Conservation (phyloP, 2,329 filamentous ascomycete species). For the Colletotrichum somersetense region DNA sequence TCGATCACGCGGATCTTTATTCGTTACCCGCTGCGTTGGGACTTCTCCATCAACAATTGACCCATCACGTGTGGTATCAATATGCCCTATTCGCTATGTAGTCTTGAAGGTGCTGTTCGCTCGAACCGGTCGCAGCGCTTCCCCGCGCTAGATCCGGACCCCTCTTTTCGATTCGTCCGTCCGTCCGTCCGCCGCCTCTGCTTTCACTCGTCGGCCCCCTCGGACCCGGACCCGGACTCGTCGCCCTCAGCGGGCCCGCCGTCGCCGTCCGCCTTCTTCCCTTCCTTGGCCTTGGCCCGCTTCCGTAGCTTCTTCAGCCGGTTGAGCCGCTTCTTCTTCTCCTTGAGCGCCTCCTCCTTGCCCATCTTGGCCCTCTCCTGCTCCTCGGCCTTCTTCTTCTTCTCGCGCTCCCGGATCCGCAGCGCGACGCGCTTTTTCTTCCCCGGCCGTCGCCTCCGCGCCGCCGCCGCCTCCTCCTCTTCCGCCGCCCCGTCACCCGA, state of each 20-base stretch:
- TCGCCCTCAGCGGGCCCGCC: slow-evolving; percentile 2
- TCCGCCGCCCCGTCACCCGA: slow-evolving; percentile 28
- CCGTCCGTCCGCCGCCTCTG: not conserved
- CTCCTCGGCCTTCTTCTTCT: slow-evolving; percentile 55
- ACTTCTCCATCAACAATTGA: no score
- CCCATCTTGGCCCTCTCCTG: slow-evolving; percentile 55
- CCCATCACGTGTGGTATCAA: no score
- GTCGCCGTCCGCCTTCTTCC: slow-evolving; percentile 54
- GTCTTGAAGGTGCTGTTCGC: no score
- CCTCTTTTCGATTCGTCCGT: no score
- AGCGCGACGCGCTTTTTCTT: slow-evolving; percentile 70
- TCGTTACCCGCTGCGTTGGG: no score
- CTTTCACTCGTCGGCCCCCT: slow-evolving; percentile 24
- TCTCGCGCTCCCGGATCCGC: slow-evolving; percentile 59
- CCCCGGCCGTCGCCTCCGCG: slow-evolving; percentile 62
- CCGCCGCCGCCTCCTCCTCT: slow-evolving; percentile 43
- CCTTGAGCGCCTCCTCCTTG: slow-evolving; percentile 68
- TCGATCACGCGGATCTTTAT: no score
- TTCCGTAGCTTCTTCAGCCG: slow-evolving; percentile 70
- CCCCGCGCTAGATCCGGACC: not conserved
- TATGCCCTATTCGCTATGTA: no score
- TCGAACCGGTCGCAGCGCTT: not conserved
- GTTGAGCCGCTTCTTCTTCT: slow-evolving; percentile 74
- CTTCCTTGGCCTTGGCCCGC: slow-evolving; percentile 68
- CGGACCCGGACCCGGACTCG: slow-evolving; percentile 25